Base-by-base conservation (phyloP, 1,284 basidiomycete genomes). In the Heterobasidion parviporum region DNA sequence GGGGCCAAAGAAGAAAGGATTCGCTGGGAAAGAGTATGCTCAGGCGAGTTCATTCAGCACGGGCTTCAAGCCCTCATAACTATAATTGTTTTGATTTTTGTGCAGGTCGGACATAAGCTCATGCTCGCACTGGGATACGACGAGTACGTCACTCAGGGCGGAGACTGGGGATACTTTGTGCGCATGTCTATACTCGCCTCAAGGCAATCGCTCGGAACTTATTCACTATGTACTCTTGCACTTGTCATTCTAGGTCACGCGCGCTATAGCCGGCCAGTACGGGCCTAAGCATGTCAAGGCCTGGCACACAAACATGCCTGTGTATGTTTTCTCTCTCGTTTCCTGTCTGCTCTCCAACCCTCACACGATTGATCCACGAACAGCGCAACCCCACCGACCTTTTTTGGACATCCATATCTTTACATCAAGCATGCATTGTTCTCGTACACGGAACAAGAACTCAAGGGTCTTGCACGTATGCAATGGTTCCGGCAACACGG, bases 71-170 rank as follows among this genome's bases (percentile, higher is more conserved):
- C 16, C 9, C 20, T 12, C 8, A 4, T 16, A 10, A 2, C 8
- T 50, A 26, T 16, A 16, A 5, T 2, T 8, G 26, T 16, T 8
- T 38, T 7, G 14, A 8, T 38, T 26, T 26, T 26, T 36, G 33
- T 16, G 10, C 38, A 76, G 74, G 65, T 75, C 4, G 64, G 65
- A 8, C 65, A 78, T 60, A 77, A 77, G 54, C 57, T 79, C 48
- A 78, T 79, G 77, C 54, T 73, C 2, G 62, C 69, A 0, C 62
- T 78, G n/a, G 76, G 77, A 1, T 79, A 79, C 60, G 60, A 71
- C n/a, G 68, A 78, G 63, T 79, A 78, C 59, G 75, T 77, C 0
- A 69, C 71, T 0, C 74, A 77, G 61, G 76, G 75, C 20, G 76
- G 76, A 2, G 76, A 77, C 60, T 76, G 74, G 74, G 76, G 76